Evolutionary conservation across 225 moss, liverwort and hornwort species (phyloP).

Genomic region (Rhytidiadelphus loreus): DNA sequence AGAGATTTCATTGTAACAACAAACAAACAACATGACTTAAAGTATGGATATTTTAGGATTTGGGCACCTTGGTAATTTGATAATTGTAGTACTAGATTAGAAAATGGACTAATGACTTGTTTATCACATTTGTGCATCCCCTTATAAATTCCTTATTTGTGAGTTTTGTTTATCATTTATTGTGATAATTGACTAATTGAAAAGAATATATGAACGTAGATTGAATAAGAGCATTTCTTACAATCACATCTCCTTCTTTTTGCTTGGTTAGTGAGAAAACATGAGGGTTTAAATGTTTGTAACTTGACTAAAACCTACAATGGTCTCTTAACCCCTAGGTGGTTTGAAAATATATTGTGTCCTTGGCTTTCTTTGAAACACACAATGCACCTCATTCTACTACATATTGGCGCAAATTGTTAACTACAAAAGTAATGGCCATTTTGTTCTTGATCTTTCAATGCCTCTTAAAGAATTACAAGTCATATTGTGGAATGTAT

Average conservation of each 20-base stretch:
- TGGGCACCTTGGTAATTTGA: too few species aligned
- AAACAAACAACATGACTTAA: too few species aligned
- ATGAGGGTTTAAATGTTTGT: not conserved
- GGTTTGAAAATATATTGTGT: not conserved
- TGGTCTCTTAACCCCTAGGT: not conserved
- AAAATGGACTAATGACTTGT: too few species aligned
- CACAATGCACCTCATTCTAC: not conserved
- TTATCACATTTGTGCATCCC: not conserved
- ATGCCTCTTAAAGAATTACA: not conserved
- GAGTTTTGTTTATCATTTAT: not conserved
- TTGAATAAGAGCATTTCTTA: not conserved
- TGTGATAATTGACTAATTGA: not conserved
- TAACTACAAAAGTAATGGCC: not conserved
- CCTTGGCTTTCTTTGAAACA: rapidly evolving
- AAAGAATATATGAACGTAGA: not conserved
- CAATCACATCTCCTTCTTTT: not conserved
- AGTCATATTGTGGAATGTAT: not conserved
- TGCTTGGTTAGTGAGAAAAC: not conserved
- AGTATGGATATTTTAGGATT: too few species aligned
- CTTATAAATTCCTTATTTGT: not conserved
- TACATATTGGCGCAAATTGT: not conserved
- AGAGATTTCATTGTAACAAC: too few species aligned
- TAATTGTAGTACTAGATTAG: too few species aligned
- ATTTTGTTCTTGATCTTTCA: not conserved
- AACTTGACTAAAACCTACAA: not conserved